Percentiles rank a stretch among this genome's conserved stretches.
Evolutionary conservation across 2,329 filamentous ascomycete genomes (phyloP).

Genomic region (Xylariaceae sp.): DNA sequence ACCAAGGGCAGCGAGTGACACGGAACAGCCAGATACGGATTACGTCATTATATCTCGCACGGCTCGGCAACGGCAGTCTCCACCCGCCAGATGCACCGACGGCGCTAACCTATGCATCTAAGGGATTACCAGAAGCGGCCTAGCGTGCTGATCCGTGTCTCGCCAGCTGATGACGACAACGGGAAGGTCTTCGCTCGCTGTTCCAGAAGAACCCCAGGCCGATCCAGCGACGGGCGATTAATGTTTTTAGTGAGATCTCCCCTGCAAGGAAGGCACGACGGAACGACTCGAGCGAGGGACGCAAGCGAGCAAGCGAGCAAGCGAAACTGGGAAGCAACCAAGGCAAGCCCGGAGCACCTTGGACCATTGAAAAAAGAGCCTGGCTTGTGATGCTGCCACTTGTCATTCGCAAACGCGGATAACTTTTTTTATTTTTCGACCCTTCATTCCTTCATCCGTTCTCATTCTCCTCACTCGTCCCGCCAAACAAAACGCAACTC

Average conservation of each 20-base stretch:
- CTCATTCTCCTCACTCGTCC: neutral
- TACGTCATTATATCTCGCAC: neutral
- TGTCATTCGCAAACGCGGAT: conserved; percentile 7
- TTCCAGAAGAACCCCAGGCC: neutral
- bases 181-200: neutral
- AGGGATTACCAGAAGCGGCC: neutral
- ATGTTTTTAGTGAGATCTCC: neutral
- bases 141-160: neutral
- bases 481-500: too few species aligned
- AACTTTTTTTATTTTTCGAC: neutral
- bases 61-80: neutral
- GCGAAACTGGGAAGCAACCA: too few species aligned
- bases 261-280: neutral
- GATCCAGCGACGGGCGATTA: neutral
- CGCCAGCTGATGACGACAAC: conserved; percentile 1
- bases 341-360: too few species aligned
- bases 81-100: neutral
- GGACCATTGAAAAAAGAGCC: neutral
- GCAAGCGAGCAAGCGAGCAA: too few species aligned
- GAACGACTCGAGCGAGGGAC: neutral
- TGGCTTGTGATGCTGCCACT: conserved; percentile 15
- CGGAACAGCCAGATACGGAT: too few species aligned
- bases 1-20: too few species aligned
- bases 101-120: neutral
- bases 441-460: neutral